Conservation (phyloP, 441 rosid genomes). For the Hypseocharis bilobata region DNA sequence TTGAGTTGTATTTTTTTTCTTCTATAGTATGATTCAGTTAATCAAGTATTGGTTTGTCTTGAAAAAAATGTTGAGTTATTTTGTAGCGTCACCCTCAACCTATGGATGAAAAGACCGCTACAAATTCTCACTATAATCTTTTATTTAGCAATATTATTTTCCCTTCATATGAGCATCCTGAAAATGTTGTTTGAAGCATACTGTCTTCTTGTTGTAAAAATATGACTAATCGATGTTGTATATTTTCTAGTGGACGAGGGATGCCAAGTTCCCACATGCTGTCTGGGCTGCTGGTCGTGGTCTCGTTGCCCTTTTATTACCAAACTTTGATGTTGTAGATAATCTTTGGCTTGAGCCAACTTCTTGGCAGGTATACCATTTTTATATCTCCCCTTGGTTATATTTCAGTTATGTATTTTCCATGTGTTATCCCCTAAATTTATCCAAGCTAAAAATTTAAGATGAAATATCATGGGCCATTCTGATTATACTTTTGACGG, state of each 20-base stretch:
- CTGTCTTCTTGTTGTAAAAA: slow-evolving; percentile 6
- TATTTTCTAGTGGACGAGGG: slow-evolving; percentile 70
- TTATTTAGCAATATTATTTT: background rate
- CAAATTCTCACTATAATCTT: background rate
- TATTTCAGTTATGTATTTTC: too few species aligned
- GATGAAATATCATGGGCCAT: too few species aligned
- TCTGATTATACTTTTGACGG: too few species aligned
- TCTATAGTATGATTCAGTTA: too few species aligned
- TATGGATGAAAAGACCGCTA: background rate
- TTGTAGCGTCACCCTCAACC: too few species aligned
- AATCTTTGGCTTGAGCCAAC: slow-evolving; percentile 88
- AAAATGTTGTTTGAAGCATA: background rate
- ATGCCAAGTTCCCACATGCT: slow-evolving; percentile 85
- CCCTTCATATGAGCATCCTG: background rate
- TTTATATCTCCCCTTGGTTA: background rate
- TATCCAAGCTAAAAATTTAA: too few species aligned
- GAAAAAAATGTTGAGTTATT: too few species aligned
- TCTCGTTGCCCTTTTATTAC: slow-evolving; percentile 66
- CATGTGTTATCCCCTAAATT: too few species aligned
- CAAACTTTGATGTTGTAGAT: slow-evolving; percentile 77
- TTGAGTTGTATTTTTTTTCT: too few species aligned
- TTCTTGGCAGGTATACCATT: slow-evolving; percentile 69
- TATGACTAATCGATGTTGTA: slow-evolving; percentile 18
- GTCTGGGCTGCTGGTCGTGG: slow-evolving; percentile 98
- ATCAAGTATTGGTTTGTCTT: too few species aligned